Base-by-base conservation (phyloP, 2,329 filamentous ascomycete species). In the Colletotrichum incanum region DNA sequence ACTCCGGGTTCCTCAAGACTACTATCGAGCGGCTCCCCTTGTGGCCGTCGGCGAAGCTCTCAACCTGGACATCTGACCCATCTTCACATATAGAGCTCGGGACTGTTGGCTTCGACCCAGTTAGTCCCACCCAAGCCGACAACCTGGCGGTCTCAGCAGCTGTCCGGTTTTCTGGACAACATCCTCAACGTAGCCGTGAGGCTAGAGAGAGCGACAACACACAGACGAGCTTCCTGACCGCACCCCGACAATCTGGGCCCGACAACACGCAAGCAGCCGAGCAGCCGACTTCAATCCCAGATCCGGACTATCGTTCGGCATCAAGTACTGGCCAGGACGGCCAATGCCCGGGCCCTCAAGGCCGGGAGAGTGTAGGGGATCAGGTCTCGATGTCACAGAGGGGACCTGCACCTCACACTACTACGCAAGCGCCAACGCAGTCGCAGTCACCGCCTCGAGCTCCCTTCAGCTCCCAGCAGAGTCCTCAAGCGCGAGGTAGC, bases 351-450 rank as follows among this genome's bases (percentile, higher is more conserved):
- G 85, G 84, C 84, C 84, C 82, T 83, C 82, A 82, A 81, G 85
- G 83, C 83, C 82, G 83, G 80, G 83, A 82, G 82, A 81, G 83
- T 81, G 84, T 82, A 86, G 87, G 88, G 85, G 88, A 89, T 83
- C 86, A 86, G 87, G 84, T 84, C 85, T 87, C 88, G 85, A 92
- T 92, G 90, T 91, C 89, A 84, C 88, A 90, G 85, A 87, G 86
- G 84, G 86, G 85, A 78, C 82, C 86, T 86, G 85, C 84, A 82
- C 84, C 87, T 87, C 85, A 83, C 80, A 85, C 88, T 85, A 82
- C 84, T 80, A 87, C 88, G 82, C 86, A 84, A 79, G 84, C 82
- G 76, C 81, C 83, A 75, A 84, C 85, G 75, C 83, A 80, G 77
- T 86, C 85, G 75, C 83, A 80, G 77, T 86, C 85, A 67, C 83